These are phyloP conservation scores for Rhododendron mucronatum DNA, from an alignment of 148 eudicot species.

Conservation along the genomic window DNA sequence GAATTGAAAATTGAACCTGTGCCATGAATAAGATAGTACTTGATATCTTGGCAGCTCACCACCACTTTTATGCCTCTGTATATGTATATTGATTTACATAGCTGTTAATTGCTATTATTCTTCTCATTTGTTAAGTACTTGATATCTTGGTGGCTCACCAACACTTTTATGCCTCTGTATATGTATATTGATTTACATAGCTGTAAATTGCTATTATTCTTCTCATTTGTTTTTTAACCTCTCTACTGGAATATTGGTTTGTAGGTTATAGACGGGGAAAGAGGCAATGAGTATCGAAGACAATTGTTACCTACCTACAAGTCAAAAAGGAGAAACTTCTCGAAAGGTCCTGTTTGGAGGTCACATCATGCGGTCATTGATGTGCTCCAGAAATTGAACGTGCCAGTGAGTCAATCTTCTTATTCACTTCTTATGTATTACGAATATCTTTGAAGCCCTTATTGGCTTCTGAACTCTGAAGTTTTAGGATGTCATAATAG, in stretches of 20 bases:
- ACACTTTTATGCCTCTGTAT: background rate
- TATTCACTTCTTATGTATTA: background rate
- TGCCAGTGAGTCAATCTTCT: conserved; percentile 52
- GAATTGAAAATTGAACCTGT: too few species aligned
- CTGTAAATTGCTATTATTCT: background rate
- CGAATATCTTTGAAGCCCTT: background rate
- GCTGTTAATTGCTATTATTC: background rate
- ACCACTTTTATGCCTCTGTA: background rate
- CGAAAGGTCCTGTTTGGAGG: conserved; percentile 38
- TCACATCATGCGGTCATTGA: conserved; percentile 51
- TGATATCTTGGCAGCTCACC: too few species aligned
- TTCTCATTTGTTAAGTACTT: too few species aligned
- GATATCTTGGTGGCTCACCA: too few species aligned
- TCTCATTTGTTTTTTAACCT: background rate
- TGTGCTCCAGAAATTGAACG: conserved; percentile 54
- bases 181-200: background rate
- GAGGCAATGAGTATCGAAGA: conserved; percentile 69
- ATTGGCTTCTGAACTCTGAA: background rate
- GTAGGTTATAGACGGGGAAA: conserved; percentile 89
- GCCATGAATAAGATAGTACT: too few species aligned
- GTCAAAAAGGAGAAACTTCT: conserved; percentile 58
- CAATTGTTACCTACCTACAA: conserved; percentile 82
- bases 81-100: background rate
- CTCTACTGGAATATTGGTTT: conserved; percentile 9
- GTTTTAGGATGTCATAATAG: background rate